Conservation (phyloP, 2,329 filamentous ascomycete species). For the Plectosphaerella plurivora region DNA sequence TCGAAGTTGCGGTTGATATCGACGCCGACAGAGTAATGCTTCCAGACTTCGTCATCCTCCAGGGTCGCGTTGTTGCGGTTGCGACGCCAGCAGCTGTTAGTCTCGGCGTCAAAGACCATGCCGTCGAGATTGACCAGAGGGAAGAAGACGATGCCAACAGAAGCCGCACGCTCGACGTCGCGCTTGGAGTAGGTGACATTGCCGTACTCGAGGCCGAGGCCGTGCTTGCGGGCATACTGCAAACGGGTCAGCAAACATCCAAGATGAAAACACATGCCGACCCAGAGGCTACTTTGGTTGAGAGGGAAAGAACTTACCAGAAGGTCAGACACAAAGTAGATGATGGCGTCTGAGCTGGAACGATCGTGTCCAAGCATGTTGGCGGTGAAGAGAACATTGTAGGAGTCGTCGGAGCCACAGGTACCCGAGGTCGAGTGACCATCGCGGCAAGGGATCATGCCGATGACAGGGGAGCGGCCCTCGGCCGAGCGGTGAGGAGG, state of each 20-base stretch:
- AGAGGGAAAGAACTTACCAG: slow-evolving; percentile 18
- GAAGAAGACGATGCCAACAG: slow-evolving; percentile 46
- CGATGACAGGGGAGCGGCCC: slow-evolving; percentile 32
- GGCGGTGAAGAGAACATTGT: slow-evolving; percentile 46
- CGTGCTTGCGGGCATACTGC: slow-evolving; percentile 41
- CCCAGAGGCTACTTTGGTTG: too few species aligned
- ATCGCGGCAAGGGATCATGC: slow-evolving; percentile 21
- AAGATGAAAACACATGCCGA: too few species aligned
- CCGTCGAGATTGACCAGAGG: slow-evolving; percentile 50
- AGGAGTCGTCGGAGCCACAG: slow-evolving; percentile 15
- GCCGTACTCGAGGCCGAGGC: slow-evolving; percentile 46
- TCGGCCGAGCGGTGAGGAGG: slow-evolving; percentile 38
- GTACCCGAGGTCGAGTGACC: slow-evolving; percentile 11
- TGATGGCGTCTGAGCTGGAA: slow-evolving; percentile 48
- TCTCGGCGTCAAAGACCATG: slow-evolving; percentile 44
- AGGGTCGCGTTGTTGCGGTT: slow-evolving; percentile 41
- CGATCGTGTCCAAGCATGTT: slow-evolving; percentile 55
- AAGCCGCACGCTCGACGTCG: slow-evolving; percentile 45
- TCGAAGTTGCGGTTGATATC: slow-evolving; percentile 55
- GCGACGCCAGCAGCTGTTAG: slow-evolving; percentile 48
- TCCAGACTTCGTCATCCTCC: slow-evolving; percentile 11
- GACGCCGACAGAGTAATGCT: slow-evolving; percentile 30
- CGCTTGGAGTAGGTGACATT: slow-evolving; percentile 43
- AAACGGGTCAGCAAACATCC: too few species aligned
- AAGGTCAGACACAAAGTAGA: slow-evolving; percentile 55